These are phyloP conservation scores for Vitis rotundifolia DNA, from an alignment of 164 flowering plant genomes.

Conservation along the genomic window DNA sequence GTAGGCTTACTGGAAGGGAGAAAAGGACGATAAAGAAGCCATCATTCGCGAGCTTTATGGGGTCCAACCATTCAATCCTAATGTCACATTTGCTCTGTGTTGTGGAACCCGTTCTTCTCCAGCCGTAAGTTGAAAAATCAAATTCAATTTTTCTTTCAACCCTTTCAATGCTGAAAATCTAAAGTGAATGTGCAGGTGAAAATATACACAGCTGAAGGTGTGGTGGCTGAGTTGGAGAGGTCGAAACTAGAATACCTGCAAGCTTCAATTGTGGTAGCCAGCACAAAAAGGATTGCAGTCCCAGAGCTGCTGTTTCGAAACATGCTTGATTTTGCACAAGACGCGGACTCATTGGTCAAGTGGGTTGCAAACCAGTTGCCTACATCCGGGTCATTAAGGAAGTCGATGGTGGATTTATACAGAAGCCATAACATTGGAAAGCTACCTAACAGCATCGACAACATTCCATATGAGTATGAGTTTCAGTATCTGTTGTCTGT, in stretches of 20 bases:
- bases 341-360: conserved; percentile 55
- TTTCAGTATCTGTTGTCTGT: conserved; percentile 70
- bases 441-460: conserved; percentile 41
- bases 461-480: conserved; percentile 74
- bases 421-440: conserved; percentile 42
- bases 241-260: conserved; percentile 88
- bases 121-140: conserved; percentile 48
- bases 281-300: conserved; percentile 52
- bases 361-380: conserved; percentile 91
- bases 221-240: conserved; percentile 66
- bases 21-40: conserved; percentile 45
- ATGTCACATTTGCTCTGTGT: conserved; percentile 76
- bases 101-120: conserved; percentile 92
- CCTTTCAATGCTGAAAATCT: neutral
- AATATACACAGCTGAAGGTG: conserved; percentile 74
- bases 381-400: conserved; percentile 71
- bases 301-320: conserved; percentile 69
- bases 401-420: conserved; percentile 78
- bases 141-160: neutral
- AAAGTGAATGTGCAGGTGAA: conserved; percentile 48
- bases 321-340: conserved; percentile 58
- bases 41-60: conserved; percentile 55
- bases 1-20: conserved; percentile 37
- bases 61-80: conserved; percentile 65
- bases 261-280: conserved; percentile 76